These are phyloP conservation scores for Yarrowia divulgata DNA, from an alignment of 805 yeast species.

Conservation along the genomic window DNA sequence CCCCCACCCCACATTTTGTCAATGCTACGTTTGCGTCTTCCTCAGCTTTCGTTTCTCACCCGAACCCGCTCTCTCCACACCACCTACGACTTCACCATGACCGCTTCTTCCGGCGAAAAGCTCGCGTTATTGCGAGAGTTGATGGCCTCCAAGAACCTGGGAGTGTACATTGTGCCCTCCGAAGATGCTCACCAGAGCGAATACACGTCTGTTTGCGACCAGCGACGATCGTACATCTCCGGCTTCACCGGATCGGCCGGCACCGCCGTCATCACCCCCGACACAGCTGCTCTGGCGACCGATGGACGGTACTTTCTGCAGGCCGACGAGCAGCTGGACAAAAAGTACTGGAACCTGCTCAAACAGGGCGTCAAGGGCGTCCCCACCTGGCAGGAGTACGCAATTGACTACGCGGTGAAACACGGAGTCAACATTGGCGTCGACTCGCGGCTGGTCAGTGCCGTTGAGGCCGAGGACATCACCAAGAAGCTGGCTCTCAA, in stretches of 20 bases:
- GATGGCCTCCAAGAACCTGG: constrained; percentile 70
- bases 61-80: constrained; percentile 30
- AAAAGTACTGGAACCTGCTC: constrained; percentile 72
- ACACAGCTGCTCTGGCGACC: constrained; percentile 80
- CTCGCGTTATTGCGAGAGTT: constrained; percentile 64
- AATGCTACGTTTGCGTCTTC: constrained; percentile 34
- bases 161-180: constrained; percentile 79
- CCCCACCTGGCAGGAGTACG: constrained; percentile 83
- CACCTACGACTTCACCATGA: constrained; percentile 30
- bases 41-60: constrained; percentile 28
- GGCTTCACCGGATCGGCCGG: constrained; percentile 96
- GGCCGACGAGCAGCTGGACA: constrained; percentile 81
- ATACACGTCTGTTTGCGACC: constrained; percentile 82
- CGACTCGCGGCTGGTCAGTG: constrained; percentile 78
- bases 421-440: constrained; percentile 69
- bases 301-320: constrained; percentile 96
- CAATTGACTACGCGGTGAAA: constrained; percentile 61
- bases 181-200: constrained; percentile 96
- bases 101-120: constrained; percentile 50
- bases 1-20: constrained; percentile 14
- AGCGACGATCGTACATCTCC: constrained; percentile 79
- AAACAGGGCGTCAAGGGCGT: constrained; percentile 79
- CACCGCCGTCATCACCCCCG: constrained; percentile 76
- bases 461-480: constrained; percentile 50
- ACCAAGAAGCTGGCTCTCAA: constrained; percentile 46